Base-by-base conservation (phyloP, 768 basidiomycete species). In the Kwoniella sp. region DNA sequence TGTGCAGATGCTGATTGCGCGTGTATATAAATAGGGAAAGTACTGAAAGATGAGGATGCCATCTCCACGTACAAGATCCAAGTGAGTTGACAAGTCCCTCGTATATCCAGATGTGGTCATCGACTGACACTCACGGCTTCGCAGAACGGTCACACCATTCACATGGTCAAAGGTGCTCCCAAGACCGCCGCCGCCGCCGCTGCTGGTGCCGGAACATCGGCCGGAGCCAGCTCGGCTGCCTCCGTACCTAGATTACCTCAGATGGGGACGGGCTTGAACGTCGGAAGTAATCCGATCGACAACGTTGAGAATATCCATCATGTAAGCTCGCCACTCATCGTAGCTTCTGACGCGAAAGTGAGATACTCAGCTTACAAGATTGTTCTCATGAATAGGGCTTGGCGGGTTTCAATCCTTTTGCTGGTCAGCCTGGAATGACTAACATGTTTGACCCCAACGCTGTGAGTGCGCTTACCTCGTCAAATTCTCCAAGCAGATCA, bases 361-460 rank as follows among this genome's bases (percentile, higher is more conserved):
- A n/a, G n/a, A n/a, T n/a, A 55, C 12, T 25, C n/a, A 58, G 41
- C 37, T 41, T 17, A 58, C 25, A 13, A 41, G 51, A 23, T 41
- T 47, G 4, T 9, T 23, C 20, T 3, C 51, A 17, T 7, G 41
- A 45, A 3, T 45, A 72, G 68, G 76, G 71, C 28, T 63, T 80
- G 45, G 81, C 72, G 37, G 79, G 76, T 38, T 84, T 94, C 77
- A 97, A 98, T 73, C 95, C 96, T 0, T 98, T 99, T 75, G 85
- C 89, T 0, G 89, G 89, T 3, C 87, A 95, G 86, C 72, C 73
- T 61, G 95, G 94, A 1, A 55, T 95, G 58, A 62, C 70, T 37
- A 99, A 99, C 76, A 84, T 86, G 3, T 91, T 91, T 72, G 95
- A 97, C 78, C 94, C 94, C 0, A 96, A 97, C 79, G 91, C 95